phyloP scores from a whole-genome alignment of 2,329 filamentous ascomycete genomes.

The Ilyonectria robusta region DNA sequence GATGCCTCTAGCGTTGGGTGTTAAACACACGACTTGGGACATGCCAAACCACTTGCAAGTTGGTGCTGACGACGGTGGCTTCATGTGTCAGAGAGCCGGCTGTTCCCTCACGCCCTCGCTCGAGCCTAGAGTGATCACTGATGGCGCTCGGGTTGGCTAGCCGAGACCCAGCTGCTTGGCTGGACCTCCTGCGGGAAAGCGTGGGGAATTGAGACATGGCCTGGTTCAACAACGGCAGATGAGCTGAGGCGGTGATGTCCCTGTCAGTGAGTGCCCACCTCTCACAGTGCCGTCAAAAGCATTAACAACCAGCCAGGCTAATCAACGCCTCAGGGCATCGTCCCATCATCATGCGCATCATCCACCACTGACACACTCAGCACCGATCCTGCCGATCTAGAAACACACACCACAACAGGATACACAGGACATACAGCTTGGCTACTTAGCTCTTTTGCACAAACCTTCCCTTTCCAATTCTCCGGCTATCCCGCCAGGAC shows the following conservation, averaged over 20 bases:
- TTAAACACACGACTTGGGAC: background rate
- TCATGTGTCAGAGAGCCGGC: background rate
- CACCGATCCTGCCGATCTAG: background rate
- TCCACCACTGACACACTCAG: conserved; percentile 13
- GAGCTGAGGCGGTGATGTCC: background rate
- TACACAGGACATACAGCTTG: background rate
- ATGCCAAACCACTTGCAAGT: background rate
- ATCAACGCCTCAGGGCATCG: background rate
- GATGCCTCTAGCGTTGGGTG: background rate
- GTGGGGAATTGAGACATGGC: conserved; percentile 26
- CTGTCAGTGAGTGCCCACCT: background rate
- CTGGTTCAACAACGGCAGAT: conserved; percentile 21
- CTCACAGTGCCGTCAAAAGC: background rate
- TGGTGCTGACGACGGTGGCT: background rate
- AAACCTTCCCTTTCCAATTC: conserved; percentile 12
- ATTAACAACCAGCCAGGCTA: background rate
- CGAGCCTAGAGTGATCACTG: conserved; percentile 6
- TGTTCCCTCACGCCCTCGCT: background rate
- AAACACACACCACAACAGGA: background rate
- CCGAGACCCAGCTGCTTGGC: conserved; percentile 32
- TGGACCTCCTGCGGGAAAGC: conserved; percentile 28
- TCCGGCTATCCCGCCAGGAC: conserved; percentile 2
- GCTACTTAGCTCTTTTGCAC: background rate
- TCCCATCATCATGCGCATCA: conserved; percentile 14
- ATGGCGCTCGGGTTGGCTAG: conserved; percentile 4